phyloP scores from a whole-genome alignment of 2,329 filamentous ascomycete species.

The Lachnum nothofagi region DNA sequence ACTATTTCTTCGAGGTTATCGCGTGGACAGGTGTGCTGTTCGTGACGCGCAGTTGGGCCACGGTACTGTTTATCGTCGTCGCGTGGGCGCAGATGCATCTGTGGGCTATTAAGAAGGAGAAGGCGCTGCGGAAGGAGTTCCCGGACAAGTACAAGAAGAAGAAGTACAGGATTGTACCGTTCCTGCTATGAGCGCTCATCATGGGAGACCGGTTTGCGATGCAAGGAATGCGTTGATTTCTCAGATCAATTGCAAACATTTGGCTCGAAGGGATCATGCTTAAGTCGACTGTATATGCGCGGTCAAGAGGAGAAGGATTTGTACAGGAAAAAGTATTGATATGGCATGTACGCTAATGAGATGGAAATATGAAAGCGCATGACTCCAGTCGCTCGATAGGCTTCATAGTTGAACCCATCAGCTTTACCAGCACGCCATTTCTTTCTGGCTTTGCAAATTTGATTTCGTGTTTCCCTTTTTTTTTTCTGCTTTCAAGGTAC shows the following conservation, averaged over 20 bases:
- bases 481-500: not conserved
- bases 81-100: slow-evolving; percentile 73
- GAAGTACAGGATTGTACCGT: slow-evolving; percentile 65
- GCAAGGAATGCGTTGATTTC: too few species aligned
- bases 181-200: not conserved
- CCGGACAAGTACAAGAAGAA: slow-evolving; percentile 94
- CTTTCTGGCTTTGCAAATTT: not conserved
- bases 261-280: too few species aligned
- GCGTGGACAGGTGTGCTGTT: slow-evolving; percentile 81
- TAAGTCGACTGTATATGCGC: too few species aligned
- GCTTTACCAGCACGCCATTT: not conserved
- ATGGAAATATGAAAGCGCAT: not conserved
- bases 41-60: slow-evolving; percentile 72
- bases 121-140: slow-evolving; percentile 82
- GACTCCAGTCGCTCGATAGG: not conserved
- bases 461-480: not conserved
- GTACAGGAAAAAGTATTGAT: too few species aligned
- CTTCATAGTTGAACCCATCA: not conserved
- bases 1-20: slow-evolving; percentile 90
- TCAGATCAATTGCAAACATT: too few species aligned
- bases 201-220: not conserved
- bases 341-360: too few species aligned
- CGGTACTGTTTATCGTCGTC: slow-evolving; percentile 68
- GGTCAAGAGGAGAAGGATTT: too few species aligned
- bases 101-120: slow-evolving; percentile 92